Base-by-base conservation (phyloP, 2,329 filamentous ascomycete species). In the Lachnellula hyalina region DNA sequence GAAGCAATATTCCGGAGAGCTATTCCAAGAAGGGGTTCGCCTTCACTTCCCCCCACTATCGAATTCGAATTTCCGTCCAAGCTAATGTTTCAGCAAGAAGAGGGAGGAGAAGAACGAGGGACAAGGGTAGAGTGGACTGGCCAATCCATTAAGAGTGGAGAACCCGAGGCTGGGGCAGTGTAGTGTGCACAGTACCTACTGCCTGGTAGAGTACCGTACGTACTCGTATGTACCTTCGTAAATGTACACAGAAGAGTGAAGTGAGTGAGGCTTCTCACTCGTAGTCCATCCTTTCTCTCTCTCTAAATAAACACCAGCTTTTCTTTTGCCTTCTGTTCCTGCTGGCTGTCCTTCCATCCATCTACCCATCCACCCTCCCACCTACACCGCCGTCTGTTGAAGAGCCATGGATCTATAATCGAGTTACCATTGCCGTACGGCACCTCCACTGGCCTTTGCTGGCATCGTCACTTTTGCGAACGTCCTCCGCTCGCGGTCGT, bases 331-430 rank as follows among this genome's bases (percentile, higher is more conserved):
- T 40, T 47, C 32, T 49, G 34, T 25, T 34, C 23, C 32, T 42
- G 28, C 28, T 42, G 4, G 35, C 51, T 28, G 4, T 32, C 52
- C 40, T 0, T 38, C 41, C 40, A 3, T 38, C 28, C 42, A 14
- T 15, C 41, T 11, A 25, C 28, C 9, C 28, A 32, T 32, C 28
- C 28, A 32, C 8, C 28, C 7, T 23, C 11, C 42, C 34, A n/a
- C 19, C 34, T 21, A 19, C 28, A 17, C 15, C 21, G 11, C 28
- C 34, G 23, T 47, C 44, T 17, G 14, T 23, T 41, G 34, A 51
- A 46, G 15, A 34, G n/a, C 47, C 23, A 52, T 59, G 54, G 47
- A 53, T 47, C 52, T 55, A 45, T 55, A 51, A 55, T 44, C 21
- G 17, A 32, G 15, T 32, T 34, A 15, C 36, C 42, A 35, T 40